A percentile compares a stretch with the other conserved stretches of the same genome.
phyloP scores from a whole-genome alignment of 1,284 basidiomycete genomes.

The Porphyrellus sp. region DNA sequence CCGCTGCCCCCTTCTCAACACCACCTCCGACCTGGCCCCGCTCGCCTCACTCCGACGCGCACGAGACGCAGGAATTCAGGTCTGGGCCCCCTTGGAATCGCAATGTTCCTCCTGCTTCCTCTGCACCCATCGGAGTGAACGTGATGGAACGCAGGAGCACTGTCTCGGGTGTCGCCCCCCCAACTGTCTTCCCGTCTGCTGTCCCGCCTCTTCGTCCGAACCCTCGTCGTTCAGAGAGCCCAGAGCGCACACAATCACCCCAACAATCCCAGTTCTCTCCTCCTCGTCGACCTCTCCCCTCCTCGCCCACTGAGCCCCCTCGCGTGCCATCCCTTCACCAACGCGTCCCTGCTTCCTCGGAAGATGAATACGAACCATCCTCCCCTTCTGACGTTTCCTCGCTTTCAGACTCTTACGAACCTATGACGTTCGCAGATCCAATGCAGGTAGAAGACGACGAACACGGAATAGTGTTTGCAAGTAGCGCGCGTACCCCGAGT shows the following conservation, averaged over 20 bases:
- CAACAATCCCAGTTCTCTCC: constrained; percentile 18
- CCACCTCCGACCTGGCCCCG: constrained; percentile 17
- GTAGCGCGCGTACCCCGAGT: not conserved
- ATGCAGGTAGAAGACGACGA: constrained; percentile 10
- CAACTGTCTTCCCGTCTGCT: constrained; percentile 1
- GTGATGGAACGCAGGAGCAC: constrained; percentile 30
- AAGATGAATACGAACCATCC: constrained; percentile 18
- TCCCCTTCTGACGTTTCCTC: constrained; percentile 18
- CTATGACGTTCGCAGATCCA: constrained; percentile 32
- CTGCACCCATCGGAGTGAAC: constrained; percentile 6
- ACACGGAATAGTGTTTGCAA: not conserved
- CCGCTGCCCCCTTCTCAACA: constrained; percentile 2
- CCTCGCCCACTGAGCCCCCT: constrained; percentile 21
- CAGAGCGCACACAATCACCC: constrained; percentile 13
- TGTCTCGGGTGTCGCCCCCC: constrained; percentile 23
- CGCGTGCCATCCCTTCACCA: constrained; percentile 14
- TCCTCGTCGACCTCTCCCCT: constrained; percentile 31
- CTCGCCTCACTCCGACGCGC: constrained; percentile 3
- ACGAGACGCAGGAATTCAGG: constrained; percentile 7
- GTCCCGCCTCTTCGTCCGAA: not conserved
- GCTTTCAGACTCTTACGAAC: constrained; percentile 20
- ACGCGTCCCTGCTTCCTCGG: constrained; percentile 6
- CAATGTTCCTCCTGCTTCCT: constrained; percentile 6
- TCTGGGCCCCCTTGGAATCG: constrained; percentile 21
- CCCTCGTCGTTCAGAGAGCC: constrained; percentile 10